These are phyloP conservation scores for Phaeotremella fagi DNA, from an alignment of 768 basidiomycete species.

Conservation along the genomic window DNA sequence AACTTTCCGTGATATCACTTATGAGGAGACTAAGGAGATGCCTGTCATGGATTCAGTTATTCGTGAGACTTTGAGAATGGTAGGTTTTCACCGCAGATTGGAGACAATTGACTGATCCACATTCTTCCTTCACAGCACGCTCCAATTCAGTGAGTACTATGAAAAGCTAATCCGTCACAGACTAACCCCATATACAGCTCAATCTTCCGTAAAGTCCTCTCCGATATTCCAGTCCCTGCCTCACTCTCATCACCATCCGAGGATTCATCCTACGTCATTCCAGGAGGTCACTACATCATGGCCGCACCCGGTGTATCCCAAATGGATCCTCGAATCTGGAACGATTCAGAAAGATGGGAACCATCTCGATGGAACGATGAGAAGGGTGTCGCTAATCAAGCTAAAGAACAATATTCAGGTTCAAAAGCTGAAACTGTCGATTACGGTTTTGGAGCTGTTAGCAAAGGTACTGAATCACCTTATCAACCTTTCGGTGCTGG, in stretches of 20 bases:
- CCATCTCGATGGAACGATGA: constrained; percentile 80
- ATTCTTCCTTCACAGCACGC: constrained; percentile 56
- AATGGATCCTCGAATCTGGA: constrained; percentile 80
- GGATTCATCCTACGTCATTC: constrained; percentile 72
- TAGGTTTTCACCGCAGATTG: constrained; percentile 6
- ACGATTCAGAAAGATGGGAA: constrained; percentile 65
- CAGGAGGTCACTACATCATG: constrained; percentile 82
- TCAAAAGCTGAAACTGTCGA: constrained; percentile 76
- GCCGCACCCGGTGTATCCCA: constrained; percentile 84
- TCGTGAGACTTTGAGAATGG: constrained; percentile 62
- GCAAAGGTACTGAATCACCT: constrained; percentile 91
- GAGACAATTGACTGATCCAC: neutral
- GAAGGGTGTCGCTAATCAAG: constrained; percentile 73
- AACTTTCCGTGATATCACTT: constrained; percentile 69
- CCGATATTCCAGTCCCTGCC: constrained; percentile 74
- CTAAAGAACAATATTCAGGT: constrained; percentile 63
- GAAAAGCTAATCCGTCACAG: neutral
- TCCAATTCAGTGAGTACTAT: constrained; percentile 80
- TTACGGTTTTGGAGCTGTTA: constrained; percentile 90
- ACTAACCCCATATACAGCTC: constrained; percentile 20
- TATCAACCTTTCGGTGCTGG: constrained; percentile 99
- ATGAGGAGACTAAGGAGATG: constrained; percentile 76
- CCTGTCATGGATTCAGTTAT: constrained; percentile 83
- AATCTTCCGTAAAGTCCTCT: constrained; percentile 71
- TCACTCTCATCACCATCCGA: constrained; percentile 67